Conservation (phyloP, 2,329 filamentous ascomycete species). For the Daldinia sp. region DNA sequence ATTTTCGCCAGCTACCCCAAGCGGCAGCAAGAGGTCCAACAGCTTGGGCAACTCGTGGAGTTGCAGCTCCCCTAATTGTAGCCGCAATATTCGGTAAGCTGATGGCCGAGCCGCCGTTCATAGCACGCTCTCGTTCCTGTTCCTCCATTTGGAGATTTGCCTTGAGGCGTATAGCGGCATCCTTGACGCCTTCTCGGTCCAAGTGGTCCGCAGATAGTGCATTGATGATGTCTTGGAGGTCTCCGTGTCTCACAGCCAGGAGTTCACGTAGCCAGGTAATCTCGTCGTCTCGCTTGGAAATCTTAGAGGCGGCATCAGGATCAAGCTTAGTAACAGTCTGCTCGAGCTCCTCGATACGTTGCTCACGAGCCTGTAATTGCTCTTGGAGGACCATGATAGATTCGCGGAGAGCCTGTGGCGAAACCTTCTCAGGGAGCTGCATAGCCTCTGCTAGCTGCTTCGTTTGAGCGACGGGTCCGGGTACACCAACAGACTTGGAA, state of each 20-base stretch:
- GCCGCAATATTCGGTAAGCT: constrained; percentile 79
- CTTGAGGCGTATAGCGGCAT: constrained; percentile 90
- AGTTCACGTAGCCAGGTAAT: constrained; percentile 95
- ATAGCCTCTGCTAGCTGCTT: constrained; percentile 52
- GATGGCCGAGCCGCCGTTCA: constrained; percentile 72
- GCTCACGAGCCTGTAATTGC: constrained; percentile 92
- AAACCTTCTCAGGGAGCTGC: constrained; percentile 82
- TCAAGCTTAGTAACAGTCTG: constrained; percentile 73
- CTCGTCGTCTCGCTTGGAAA: constrained; percentile 92
- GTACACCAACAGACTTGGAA: constrained; percentile 47
- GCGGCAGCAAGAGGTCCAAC: constrained; percentile 83
- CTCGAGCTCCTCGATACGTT: constrained; percentile 87
- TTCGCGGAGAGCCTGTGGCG: constrained; percentile 91
- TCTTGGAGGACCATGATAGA: constrained; percentile 97
- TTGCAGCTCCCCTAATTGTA: constrained; percentile 77
- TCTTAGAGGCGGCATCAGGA: constrained; percentile 79
- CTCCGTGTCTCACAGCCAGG: constrained; percentile 86
- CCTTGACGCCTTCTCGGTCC: constrained; percentile 81
- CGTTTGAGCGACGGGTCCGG: constrained; percentile 53
- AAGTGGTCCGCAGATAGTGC: constrained; percentile 78
- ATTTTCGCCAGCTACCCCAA: constrained; percentile 94
- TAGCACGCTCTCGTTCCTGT: constrained; percentile 87
- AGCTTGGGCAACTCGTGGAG: constrained; percentile 83
- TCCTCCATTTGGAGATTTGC: constrained; percentile 98
- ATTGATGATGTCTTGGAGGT: constrained; percentile 89